Conservation (phyloP, 2,329 filamentous ascomycete species). For the Lachnellula hyalina region DNA sequence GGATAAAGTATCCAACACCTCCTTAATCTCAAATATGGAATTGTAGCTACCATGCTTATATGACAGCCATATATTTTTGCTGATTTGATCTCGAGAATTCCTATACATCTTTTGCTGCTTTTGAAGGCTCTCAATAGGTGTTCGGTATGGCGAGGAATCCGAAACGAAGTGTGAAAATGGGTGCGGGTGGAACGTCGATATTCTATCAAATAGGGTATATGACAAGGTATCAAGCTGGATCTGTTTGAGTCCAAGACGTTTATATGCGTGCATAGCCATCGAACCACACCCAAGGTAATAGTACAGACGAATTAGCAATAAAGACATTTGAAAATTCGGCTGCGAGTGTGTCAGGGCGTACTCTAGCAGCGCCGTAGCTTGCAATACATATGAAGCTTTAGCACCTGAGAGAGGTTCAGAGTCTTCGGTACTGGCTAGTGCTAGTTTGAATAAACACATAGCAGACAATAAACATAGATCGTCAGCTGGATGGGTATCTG, state of each 20-base stretch:
- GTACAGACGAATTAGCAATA: constrained; percentile 35
- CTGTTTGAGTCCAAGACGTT: constrained; percentile 35
- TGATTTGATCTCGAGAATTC: constrained; percentile 22
- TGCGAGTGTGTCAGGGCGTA: constrained; percentile 31
- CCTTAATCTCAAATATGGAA: constrained; percentile 29
- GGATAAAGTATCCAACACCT: constrained; percentile 25
- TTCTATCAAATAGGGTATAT: constrained; percentile 34
- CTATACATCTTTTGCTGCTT: constrained; percentile 28
- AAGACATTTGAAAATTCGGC: constrained; percentile 35
- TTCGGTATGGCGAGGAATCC: constrained; percentile 10
- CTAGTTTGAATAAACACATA: constrained; percentile 30
- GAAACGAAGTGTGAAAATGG: constrained; percentile 20
- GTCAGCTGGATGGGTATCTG: constrained; percentile 32
- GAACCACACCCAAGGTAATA: constrained; percentile 33
- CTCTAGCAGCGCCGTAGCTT: constrained; percentile 31
- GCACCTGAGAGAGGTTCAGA: constrained; percentile 10
- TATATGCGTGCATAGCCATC: constrained; percentile 34
- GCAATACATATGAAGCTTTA: constrained; percentile 22
- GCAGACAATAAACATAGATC: constrained; percentile 29
- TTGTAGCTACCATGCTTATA: constrained; percentile 32
- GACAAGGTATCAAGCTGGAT: constrained; percentile 37
- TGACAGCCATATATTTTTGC: constrained; percentile 27
- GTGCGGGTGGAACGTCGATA: constrained; percentile 36
- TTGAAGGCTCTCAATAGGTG: constrained; percentile 23
- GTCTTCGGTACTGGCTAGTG: constrained; percentile 5